Percentiles rank a stretch among this genome's conserved stretches.
phyloP scores from a whole-genome alignment of 345 rosid genomes.

The Erucastrum elatum region DNA sequence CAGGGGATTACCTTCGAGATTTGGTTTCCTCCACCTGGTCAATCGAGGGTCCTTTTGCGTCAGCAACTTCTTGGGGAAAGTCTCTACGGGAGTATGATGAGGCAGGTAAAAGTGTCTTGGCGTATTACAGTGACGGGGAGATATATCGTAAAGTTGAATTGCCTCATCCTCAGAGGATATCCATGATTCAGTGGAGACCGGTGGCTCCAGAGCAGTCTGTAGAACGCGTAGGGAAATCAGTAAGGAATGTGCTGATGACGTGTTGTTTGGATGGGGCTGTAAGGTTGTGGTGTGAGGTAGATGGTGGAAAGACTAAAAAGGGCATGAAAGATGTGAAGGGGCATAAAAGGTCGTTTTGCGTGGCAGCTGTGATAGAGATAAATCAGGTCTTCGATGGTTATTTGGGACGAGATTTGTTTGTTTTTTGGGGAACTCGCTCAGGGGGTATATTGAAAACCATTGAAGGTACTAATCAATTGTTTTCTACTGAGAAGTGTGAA shows the following conservation, averaged over 20 bases:
- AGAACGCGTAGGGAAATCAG: constrained; percentile 37
- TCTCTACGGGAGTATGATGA: constrained; percentile 41
- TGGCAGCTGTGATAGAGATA: constrained; percentile 78
- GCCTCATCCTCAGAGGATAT: constrained; percentile 72
- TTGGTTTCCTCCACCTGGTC: constrained; percentile 87
- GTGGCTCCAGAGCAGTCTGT: constrained; percentile 41
- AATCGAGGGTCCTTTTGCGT: constrained; percentile 66
- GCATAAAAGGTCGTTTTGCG: constrained; percentile 54
- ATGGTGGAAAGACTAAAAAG: constrained; percentile 57
- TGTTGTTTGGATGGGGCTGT: constrained; percentile 88
- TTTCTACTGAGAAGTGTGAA: constrained; percentile 41
- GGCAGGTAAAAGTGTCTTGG: constrained; percentile 52
- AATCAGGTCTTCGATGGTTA: constrained; percentile 57
- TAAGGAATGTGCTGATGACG: constrained; percentile 66
- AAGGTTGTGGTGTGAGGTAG: constrained; percentile 85
- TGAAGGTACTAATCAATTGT: constrained; percentile 46
- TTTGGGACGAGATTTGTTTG: constrained; percentile 53
- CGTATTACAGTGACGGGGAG: constrained; percentile 48
- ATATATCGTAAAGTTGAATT: constrained; percentile 49
- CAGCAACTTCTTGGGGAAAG: constrained; percentile 51
- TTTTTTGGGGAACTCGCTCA: constrained; percentile 69
- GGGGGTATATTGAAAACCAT: constrained; percentile 49
- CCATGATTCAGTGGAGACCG: constrained; percentile 88
- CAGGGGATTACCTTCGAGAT: constrained; percentile 58
- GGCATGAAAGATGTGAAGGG: constrained; percentile 50